Evolutionary conservation across 495 filamentous ascomycete species (phyloP).

Genomic region (Jackrogersella minutella): DNA sequence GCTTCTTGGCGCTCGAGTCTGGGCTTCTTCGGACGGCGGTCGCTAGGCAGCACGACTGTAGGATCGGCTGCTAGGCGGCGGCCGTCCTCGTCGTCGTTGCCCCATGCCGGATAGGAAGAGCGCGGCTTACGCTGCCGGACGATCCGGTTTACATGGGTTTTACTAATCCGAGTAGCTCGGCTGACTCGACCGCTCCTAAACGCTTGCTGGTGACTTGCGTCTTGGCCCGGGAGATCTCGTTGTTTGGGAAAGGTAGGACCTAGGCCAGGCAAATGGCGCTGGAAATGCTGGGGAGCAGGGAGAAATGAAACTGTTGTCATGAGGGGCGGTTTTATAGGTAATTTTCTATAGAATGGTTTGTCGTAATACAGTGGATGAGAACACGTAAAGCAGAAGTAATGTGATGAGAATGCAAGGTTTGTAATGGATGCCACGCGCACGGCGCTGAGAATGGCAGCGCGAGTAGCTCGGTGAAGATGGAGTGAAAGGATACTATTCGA

Average conservation of each 20-base stretch:
- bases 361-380: constrained; percentile 6
- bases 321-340: constrained; percentile 6
- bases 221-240: background rate
- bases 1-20: constrained; percentile 54
- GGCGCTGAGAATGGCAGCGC: constrained; percentile 16
- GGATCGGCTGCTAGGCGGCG: constrained; percentile 42
- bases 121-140: constrained; percentile 2
- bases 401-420: constrained; percentile 21
- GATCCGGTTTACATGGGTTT: constrained; percentile 1
- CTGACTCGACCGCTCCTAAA: background rate
- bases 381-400: constrained; percentile 26
- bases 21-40: constrained; percentile 42
- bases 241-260: background rate
- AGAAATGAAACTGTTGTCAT: constrained; percentile 8
- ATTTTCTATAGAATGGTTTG: background rate
- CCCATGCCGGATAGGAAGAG: constrained; percentile 4
- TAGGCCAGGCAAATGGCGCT: background rate
- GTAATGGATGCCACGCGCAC: constrained; percentile 30
- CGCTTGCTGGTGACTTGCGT: background rate
- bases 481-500: constrained; percentile 6
- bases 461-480: constrained; percentile 27
- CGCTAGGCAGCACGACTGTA: constrained; percentile 39
- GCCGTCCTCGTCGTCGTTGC: constrained; percentile 42
- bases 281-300: background rate
- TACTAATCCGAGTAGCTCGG: constrained; percentile 8